Base-by-base conservation (phyloP, 2,329 filamentous ascomycete species). In the Cladosporium sphaerospermum region DNA sequence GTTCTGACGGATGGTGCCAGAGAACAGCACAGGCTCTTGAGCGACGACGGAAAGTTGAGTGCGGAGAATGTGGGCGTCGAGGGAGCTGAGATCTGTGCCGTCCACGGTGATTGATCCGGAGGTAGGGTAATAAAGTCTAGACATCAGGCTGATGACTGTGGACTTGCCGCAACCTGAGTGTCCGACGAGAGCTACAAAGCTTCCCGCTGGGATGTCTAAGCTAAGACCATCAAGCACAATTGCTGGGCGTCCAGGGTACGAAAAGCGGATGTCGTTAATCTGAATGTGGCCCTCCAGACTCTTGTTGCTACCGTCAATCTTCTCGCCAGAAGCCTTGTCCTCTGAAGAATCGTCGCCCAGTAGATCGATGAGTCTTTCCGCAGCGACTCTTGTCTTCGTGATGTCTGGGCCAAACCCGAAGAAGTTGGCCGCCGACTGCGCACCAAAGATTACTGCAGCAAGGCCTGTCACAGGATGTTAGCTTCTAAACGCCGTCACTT, bases 131-230 rank as follows among this genome's bases (percentile, higher is more conserved):
- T 91, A 91, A 68, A 91, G 90, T 8, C 83, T 71, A 59, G 81
- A 75, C 9, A 81, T 70, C 2, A 82, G 71, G 2, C 72, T 71
- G 37, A 92, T 80, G 40, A 88, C 82, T 11, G 82, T 88, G 0
- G 83, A 86, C 71, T 91, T 88, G 33, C 85, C 85, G 54, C 83
- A 86, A 0, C 85, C 85, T 1, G 82, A 85, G 1, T 84, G 78
- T 1, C 86, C 85, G 4, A 89, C 85, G 1, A 89, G 73, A 1
- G 84, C 85, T 0, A 80, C 83, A 61, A 87, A 88, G 63, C 87
- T 64, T 3, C 67, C 65, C 3, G 71, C 61, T 37, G 64, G 60
- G 45, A 69, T 69, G 5, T 59, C 55, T 4, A 73, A 58, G 2
- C 64, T 67, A 1, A 73, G 54, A 11, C 62, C 57, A 19, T 68